phyloP scores from a whole-genome alignment of 768 basidiomycete genomes.

The Sporobolomyces pararoseus region DNA sequence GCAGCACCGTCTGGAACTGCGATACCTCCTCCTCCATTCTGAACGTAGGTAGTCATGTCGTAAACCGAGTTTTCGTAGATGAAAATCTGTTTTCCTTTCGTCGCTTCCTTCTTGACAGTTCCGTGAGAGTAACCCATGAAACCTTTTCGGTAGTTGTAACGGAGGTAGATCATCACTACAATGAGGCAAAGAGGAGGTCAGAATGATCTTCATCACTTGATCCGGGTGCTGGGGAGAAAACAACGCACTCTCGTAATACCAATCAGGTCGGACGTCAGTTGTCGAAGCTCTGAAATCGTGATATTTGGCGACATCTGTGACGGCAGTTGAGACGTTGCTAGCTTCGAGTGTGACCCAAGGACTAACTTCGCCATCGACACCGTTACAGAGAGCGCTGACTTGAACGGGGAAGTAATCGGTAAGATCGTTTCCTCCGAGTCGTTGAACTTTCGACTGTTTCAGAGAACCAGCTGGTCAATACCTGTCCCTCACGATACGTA shows the following conservation, averaged over 20 bases:
- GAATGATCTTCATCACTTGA: background rate
- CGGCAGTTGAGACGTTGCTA: slow-evolving; percentile 59
- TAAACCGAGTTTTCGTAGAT: slow-evolving; percentile 84
- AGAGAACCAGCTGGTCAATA: too few relatives aligned
- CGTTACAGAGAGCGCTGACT: slow-evolving; percentile 89
- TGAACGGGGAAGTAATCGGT: slow-evolving; percentile 90
- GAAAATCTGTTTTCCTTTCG: slow-evolving; percentile 60
- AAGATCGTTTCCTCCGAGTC: slow-evolving; percentile 67
- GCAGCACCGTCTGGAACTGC: slow-evolving; percentile 40
- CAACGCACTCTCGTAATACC: slow-evolving; percentile 72
- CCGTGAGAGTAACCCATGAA: slow-evolving; percentile 78
- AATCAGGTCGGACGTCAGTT: slow-evolving; percentile 89
- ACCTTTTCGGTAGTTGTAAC: slow-evolving; percentile 80
- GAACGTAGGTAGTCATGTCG: slow-evolving; percentile 77
- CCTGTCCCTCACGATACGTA: too few relatives aligned
- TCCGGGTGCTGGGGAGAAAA: background rate
- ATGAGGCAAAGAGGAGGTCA: background rate
- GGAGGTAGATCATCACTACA: slow-evolving; percentile 70
- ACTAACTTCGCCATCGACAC: slow-evolving; percentile 70
- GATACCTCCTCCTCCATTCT: slow-evolving; percentile 55
- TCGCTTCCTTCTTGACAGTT: slow-evolving; percentile 55
- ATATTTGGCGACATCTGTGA: slow-evolving; percentile 69
- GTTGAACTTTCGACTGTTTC: slow-evolving; percentile 6
- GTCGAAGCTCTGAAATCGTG: slow-evolving; percentile 91
- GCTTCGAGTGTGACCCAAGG: slow-evolving; percentile 76